Evolutionary conservation across 257 asterid genomes (phyloP).

Genomic region (Solanum chmielewskii): DNA sequence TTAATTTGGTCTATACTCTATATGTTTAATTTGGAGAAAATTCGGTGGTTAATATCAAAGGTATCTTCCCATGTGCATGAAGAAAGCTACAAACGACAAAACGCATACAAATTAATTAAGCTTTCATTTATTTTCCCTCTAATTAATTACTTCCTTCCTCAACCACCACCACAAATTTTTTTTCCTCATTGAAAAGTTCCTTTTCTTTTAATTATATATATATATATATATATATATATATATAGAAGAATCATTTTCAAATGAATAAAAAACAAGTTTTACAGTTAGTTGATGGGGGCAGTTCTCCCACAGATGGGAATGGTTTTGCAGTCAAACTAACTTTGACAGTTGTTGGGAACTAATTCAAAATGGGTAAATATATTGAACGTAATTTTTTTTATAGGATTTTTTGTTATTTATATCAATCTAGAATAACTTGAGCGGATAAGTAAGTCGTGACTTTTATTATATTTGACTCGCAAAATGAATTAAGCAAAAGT

Average conservation of each 20-base stretch:
- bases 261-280: background rate
- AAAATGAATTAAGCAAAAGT: background rate
- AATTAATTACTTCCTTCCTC: background rate
- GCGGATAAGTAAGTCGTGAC: fast-evolving
- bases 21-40: background rate
- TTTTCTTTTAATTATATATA: background rate
- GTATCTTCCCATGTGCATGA: conserved; percentile 35
- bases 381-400: background rate
- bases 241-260: background rate
- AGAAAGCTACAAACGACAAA: background rate
- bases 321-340: background rate
- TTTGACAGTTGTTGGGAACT: background rate
- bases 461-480: background rate
- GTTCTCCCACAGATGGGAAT: background rate
- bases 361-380: background rate
- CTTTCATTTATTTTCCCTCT: background rate
- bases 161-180: background rate
- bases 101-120: background rate
- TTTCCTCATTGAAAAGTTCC: background rate
- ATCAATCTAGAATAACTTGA: background rate
- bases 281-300: background rate
- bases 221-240: background rate
- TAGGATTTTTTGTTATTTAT: too few relatives aligned
- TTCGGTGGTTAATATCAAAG: conserved; percentile 12
- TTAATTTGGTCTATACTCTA: background rate